Base-by-base conservation (phyloP, 164 flowering plant species). In the Liquidambar formosana region DNA sequence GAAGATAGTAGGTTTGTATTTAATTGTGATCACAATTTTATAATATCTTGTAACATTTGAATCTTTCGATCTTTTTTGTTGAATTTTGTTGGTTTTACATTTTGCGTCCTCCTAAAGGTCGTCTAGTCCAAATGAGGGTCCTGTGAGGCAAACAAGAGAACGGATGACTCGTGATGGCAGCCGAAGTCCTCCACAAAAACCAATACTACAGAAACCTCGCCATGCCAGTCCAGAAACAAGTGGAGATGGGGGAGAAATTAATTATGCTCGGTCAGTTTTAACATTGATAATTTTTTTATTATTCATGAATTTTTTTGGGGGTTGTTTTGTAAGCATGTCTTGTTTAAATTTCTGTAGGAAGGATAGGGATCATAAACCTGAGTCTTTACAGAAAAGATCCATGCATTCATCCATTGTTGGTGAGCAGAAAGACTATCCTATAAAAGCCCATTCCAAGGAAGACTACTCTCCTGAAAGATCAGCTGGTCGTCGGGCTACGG, bases 1-100 rank as follows among this genome's bases (percentile, higher is more conserved):
- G 80, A 76, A 70, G 82, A 83, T 23, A 68, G 75, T 77, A 82
- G 91, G 90, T 86, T 63, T 57, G 23, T 48, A 26, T 10, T 3
- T 0, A 18, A 13, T 22, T 33, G 2, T 15, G 45, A 15, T 60
- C 41, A 33, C 41, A 11, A 22, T 46, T 28, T 44, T 1, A 5
- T 60, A 12, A 18, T 60, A 28, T 62, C 16, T 49, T 43, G 14
- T 43, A 0, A 23, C 45, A 8, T 13, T 28, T 15, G 21, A 45
- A 16, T 46, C 47, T 11, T 54, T 15, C 49, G 28, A 26, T 64
- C 13, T 5, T 21, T 26, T 22, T n/a, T 38, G 33, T 16, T 44
- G 16, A 45, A 3, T 22, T 47, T 63, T 8, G 13, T 9, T 5
- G 5, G 25, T 47, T 18, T 23, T 48, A 49, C 27, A 15, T 67